Conservation (phyloP, 805 yeast species). For the Alloascoidea africana region DNA sequence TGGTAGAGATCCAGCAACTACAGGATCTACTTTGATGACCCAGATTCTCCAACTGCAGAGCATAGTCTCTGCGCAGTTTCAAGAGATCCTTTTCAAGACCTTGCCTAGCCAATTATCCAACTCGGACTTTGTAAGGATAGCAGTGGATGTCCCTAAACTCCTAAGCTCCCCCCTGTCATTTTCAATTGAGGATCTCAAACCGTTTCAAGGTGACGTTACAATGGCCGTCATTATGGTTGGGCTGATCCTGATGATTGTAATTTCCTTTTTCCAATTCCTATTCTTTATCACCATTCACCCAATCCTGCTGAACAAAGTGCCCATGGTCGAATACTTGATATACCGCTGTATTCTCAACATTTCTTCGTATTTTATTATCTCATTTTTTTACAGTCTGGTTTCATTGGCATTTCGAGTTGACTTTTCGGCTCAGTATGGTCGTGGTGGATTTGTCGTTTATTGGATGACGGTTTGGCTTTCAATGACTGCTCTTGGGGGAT, state of each 20-base stretch:
- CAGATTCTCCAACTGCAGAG: conserved; percentile 22
- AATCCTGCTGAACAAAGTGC: no score
- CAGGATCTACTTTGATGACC: conserved; percentile 30
- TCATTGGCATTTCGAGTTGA: conserved; percentile 56
- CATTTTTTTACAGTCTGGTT: conserved; percentile 42
- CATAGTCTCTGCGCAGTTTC: conserved; percentile 12
- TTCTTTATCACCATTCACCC: no score
- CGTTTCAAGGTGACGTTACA: conserved; percentile 31
- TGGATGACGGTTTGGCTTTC: conserved; percentile 59
- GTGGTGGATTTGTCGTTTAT: conserved; percentile 54
- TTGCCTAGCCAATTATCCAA: conserved; percentile 17
- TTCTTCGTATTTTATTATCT: conserved; percentile 37
- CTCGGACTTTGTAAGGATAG: conserved; percentile 12
- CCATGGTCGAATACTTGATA: no score
- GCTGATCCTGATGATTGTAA: conserved; percentile 51
- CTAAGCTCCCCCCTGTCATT: conserved; percentile 22
- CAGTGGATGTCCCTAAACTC: conserved; percentile 11
- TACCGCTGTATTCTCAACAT: no score
- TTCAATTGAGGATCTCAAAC: conserved; percentile 28
- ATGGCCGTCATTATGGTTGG: conserved; percentile 66
- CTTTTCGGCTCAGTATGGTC: conserved; percentile 42
- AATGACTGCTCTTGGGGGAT: conserved; percentile 66
- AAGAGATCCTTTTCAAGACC: conserved; percentile 11
- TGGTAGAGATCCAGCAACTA: conserved; percentile 43
- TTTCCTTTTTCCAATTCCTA: conserved; percentile 56